phyloP scores from a whole-genome alignment of 176 grass and related monocot genomes.

The Triticum urartu region DNA sequence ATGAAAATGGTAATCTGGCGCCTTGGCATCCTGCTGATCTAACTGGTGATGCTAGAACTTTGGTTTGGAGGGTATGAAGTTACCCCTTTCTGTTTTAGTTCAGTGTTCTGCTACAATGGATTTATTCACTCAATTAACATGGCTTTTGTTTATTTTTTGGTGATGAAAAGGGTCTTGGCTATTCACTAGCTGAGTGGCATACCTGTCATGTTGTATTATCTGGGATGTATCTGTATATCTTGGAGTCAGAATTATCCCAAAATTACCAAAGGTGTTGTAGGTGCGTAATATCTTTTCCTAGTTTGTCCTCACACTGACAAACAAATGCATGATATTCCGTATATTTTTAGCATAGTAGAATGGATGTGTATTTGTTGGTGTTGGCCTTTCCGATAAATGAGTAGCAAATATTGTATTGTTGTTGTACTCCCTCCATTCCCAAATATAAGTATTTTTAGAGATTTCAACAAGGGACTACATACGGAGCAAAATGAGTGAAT shows the following conservation, averaged over 20 bases:
- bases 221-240: conserved; percentile 90
- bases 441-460: too few relatives aligned
- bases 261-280: conserved; percentile 84
- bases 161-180: conserved; percentile 66
- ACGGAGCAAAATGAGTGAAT: too few relatives aligned
- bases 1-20: conserved; percentile 36
- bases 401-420: not conserved
- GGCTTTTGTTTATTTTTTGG: conserved; percentile 17
- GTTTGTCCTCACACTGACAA: not conserved
- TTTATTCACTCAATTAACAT: conserved; percentile 6
- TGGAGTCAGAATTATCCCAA: conserved; percentile 76
- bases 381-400: not conserved
- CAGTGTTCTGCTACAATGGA: not conserved
- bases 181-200: conserved; percentile 95
- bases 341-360: not conserved
- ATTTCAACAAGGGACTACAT: too few relatives aligned
- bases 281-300: conserved; percentile 46
- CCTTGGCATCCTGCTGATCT: conserved; percentile 95
- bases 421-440: not conserved
- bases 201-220: conserved; percentile 84
- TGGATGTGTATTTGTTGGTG: conserved; percentile 13
- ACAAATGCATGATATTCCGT: not conserved
- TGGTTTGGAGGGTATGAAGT: conserved; percentile 91
- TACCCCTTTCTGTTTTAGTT: conserved; percentile 11
- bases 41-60: conserved; percentile 79